Evolutionary conservation across 495 filamentous ascomycete species (phyloP).

Genomic region (Penicillium pancosmium): DNA sequence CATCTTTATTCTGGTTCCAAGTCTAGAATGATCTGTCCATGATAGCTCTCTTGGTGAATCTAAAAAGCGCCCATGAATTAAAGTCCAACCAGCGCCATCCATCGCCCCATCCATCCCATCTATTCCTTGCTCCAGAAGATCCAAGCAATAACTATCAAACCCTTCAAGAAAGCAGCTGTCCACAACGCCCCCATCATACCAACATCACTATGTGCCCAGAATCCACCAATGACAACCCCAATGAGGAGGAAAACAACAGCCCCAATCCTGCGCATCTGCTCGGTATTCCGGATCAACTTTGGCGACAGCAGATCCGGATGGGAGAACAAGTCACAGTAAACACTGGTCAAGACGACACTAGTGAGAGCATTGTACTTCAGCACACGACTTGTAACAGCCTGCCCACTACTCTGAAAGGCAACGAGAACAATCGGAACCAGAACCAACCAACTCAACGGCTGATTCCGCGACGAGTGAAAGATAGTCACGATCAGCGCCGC

Average conservation of each 20-base stretch:
- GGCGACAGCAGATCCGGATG: constrained; percentile 56
- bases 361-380: constrained; percentile 63
- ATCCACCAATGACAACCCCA: constrained; percentile 62
- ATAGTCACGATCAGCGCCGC: constrained; percentile 64
- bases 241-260: constrained; percentile 63
- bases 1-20: too few relatives aligned
- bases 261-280: constrained; percentile 59
- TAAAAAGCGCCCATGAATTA: too few relatives aligned
- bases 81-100: background rate
- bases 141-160: constrained; percentile 55
- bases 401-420: constrained; percentile 71
- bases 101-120: background rate
- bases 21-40: too few relatives aligned
- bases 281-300: constrained; percentile 45
- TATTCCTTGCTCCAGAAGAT: constrained; percentile 46
- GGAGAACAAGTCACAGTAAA: constrained; percentile 72
- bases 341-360: constrained; percentile 71
- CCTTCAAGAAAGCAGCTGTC: constrained; percentile 60
- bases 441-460: constrained; percentile 56
- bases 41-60: too few relatives aligned
- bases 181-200: constrained; percentile 67
- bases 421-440: constrained; percentile 64
- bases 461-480: constrained; percentile 35
- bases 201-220: constrained; percentile 55
- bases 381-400: constrained; percentile 68